Conservation (phyloP, 2,329 filamentous ascomycete genomes). For the Ascochyta fabae region DNA sequence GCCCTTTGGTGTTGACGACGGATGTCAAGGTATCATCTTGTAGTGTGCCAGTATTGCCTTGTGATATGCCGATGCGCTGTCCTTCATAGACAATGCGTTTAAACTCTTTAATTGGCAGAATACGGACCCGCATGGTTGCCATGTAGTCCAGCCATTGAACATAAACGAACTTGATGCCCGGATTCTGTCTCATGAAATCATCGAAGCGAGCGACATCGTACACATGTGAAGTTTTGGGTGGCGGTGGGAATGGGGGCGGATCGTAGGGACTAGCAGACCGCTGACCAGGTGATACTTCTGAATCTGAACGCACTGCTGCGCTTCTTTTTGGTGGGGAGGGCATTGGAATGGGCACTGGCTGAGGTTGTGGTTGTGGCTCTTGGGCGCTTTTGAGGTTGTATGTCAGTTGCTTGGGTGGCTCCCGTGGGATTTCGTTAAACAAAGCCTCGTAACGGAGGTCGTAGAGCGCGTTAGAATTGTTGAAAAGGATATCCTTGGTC, state of each 20-base stretch:
- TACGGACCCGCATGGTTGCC: constrained; percentile 68
- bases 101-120: constrained; percentile 66
- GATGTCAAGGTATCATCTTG: constrained; percentile 68
- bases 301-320: not conserved
- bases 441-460: constrained; percentile 59
- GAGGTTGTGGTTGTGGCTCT: constrained; percentile 5
- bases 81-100: constrained; percentile 44
- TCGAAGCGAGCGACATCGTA: constrained; percentile 52
- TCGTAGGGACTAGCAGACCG: constrained; percentile 23
- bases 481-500: constrained; percentile 73
- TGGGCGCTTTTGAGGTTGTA: constrained; percentile 27
- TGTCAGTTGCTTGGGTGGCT: constrained; percentile 30
- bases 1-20: constrained; percentile 64
- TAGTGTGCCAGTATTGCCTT: constrained; percentile 69
- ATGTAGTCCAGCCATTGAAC: constrained; percentile 82
- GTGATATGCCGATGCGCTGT: constrained; percentile 64
- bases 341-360: constrained; percentile 13
- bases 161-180: constrained; percentile 69
- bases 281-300: not conserved
- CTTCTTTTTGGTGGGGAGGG: constrained; percentile 2
- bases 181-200: constrained; percentile 58
- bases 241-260: constrained; percentile 35
- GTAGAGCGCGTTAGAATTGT: constrained; percentile 79
- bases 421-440: constrained; percentile 35
- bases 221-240: constrained; percentile 36